phyloP scores from a whole-genome alignment of 306 rosid species.

The Medicago arabica region DNA sequence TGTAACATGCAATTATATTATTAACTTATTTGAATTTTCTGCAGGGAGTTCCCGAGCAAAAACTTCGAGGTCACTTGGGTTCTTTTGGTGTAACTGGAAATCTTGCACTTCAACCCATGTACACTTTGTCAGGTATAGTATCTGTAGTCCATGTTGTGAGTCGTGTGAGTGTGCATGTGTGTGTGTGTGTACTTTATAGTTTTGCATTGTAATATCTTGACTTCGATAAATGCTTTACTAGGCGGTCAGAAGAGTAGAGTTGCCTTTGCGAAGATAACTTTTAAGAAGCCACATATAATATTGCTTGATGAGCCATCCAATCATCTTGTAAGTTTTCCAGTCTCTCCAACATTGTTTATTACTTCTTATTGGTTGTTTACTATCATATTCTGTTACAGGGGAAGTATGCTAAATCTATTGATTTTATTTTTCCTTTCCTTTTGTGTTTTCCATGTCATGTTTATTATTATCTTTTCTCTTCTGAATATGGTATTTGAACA shows the following conservation, averaged over 20 bases:
- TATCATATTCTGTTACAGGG: conserved; percentile 29
- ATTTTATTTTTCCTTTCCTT: background rate
- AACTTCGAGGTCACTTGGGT: conserved; percentile 94
- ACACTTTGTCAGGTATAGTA: conserved; percentile 88
- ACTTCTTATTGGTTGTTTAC: conserved; percentile 20
- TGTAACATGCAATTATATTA: conserved; percentile 15
- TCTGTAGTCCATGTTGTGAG: conserved; percentile 9
- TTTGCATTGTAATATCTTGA: conserved; percentile 24
- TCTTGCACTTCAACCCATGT: conserved; percentile 99
- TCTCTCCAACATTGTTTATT: conserved; percentile 33
- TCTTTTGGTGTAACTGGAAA: conserved; percentile 99
- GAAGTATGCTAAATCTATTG: conserved; percentile 2
- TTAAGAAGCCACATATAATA: conserved; percentile 96
- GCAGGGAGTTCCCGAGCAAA: conserved; percentile 99
- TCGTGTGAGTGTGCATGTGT: background rate
- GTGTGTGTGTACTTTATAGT: background rate
- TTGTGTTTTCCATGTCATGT: background rate
- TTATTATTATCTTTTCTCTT: conserved; percentile 8
- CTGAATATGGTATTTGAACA: background rate
- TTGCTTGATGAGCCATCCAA: conserved; percentile 99
- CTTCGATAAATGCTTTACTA: conserved; percentile 45
- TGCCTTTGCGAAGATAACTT: conserved; percentile 96
- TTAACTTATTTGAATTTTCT: conserved; percentile 38
- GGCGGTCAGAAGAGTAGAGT: conserved; percentile 99
- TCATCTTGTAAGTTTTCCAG: conserved; percentile 74